These are phyloP conservation scores for Penicillium frequentans DNA, from an alignment of 2,329 filamentous ascomycete species.

Conservation along the genomic window DNA sequence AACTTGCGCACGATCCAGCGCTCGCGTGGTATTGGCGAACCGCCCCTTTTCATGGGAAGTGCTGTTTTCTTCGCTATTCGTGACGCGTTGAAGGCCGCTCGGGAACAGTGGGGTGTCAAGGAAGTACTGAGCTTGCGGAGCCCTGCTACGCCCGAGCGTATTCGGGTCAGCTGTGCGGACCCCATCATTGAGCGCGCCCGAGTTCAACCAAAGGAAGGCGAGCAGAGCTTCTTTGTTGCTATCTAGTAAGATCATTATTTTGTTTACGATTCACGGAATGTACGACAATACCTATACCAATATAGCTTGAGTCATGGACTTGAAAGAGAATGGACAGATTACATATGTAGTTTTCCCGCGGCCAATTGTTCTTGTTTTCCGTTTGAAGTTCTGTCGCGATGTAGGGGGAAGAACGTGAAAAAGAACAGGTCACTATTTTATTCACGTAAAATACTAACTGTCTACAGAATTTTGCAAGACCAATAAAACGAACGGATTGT, in stretches of 20 bases:
- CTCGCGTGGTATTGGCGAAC: conserved; percentile 60
- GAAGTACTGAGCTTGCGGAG: conserved; percentile 48
- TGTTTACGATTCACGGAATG: conserved; percentile 9
- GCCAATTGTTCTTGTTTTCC: background rate
- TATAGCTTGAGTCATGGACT: background rate
- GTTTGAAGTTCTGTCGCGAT: background rate
- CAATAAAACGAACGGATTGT: background rate
- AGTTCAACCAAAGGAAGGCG: conserved; percentile 52
- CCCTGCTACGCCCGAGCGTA: conserved; percentile 53
- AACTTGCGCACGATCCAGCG: conserved; percentile 55
- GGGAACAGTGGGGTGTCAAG: conserved; percentile 48
- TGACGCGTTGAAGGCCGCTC: conserved; percentile 53
- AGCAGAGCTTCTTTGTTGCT: conserved; percentile 51
- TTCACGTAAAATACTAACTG: background rate
- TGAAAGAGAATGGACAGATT: background rate
- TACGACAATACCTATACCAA: conserved; percentile 7
- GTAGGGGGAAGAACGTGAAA: background rate
- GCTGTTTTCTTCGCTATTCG: conserved; percentile 56
- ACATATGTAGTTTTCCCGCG: background rate
- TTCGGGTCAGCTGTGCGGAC: conserved; percentile 49
- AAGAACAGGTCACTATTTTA: background rate
- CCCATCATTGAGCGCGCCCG: conserved; percentile 51
- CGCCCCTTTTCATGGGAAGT: conserved; percentile 59
- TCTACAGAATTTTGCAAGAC: background rate
- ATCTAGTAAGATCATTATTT: conserved; percentile 28